Evolutionary conservation across 192 early-diverging fungal genomes (phyloP).

Genomic region (Allomyces arbusculus): DNA sequence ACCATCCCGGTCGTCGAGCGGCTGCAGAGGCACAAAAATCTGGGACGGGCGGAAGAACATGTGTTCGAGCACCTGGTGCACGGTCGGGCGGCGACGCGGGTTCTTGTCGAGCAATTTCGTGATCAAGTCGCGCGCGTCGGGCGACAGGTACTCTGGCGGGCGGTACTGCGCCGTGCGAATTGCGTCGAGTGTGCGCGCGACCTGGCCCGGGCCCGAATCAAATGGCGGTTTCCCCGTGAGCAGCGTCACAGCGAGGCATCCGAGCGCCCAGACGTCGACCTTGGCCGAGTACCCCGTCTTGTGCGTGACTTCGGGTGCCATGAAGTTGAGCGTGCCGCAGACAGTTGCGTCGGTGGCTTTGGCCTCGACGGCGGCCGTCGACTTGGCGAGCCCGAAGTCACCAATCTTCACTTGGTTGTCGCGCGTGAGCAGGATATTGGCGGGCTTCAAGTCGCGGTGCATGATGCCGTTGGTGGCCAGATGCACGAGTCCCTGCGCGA

Average conservation of each 20-base stretch:
- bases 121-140: neutral
- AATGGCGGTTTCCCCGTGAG: conserved; percentile 8
- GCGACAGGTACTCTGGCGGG: neutral
- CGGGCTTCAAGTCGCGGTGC: conserved; percentile 37
- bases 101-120: neutral
- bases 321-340: neutral
- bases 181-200: neutral
- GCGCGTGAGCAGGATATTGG: conserved; percentile 46
- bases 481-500: conserved; percentile 16
- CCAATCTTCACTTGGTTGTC: conserved; percentile 49
- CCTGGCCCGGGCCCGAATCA: neutral
- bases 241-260: conserved; percentile 3
- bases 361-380: conserved; percentile 19
- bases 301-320: conserved; percentile 7
- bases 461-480: conserved; percentile 30
- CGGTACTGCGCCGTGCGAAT: neutral
- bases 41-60: too few species aligned
- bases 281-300: conserved; percentile 7
- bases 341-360: neutral
- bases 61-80: neutral
- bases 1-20: too few species aligned
- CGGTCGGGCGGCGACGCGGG: neutral
- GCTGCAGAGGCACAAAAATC: too few species aligned
- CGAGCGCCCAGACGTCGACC: conserved; percentile 9
- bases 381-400: conserved; percentile 53